Conservation (phyloP, 805 yeast genomes). For the Suhomyces tanzawaensis region DNA sequence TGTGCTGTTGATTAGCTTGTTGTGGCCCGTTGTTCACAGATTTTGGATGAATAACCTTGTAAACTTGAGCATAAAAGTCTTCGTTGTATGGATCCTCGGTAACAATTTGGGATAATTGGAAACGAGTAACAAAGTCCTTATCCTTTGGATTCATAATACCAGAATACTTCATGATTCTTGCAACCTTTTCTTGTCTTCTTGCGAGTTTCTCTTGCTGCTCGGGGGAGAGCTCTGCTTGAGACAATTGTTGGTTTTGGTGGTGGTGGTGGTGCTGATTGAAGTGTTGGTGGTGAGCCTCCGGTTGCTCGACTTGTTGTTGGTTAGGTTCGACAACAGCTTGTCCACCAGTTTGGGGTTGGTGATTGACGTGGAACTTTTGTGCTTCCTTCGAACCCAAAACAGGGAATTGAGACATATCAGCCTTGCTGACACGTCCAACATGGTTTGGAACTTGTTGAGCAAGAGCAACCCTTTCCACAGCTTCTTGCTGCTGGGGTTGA, state of each 20-base stretch:
- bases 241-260: constrained; percentile 26
- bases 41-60: constrained; percentile 55
- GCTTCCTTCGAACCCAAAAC: constrained; percentile 49
- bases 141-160: constrained; percentile 98
- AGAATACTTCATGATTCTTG: constrained; percentile 73
- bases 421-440: constrained; percentile 4
- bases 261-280: constrained; percentile 18
- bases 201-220: constrained; percentile 70
- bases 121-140: constrained; percentile 90
- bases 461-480: background rate
- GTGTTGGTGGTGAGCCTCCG: constrained; percentile 21
- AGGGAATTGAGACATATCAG: constrained; percentile 50
- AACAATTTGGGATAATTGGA: constrained; percentile 92
- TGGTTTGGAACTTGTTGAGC: constrained; percentile 2
- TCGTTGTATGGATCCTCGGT: constrained; percentile 97
- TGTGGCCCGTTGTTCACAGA: constrained; percentile 52
- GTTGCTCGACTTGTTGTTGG: constrained; percentile 13
- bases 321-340: constrained; percentile 11
- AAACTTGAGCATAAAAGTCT: constrained; percentile 94
- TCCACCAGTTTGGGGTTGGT: background rate
- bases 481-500: constrained; percentile 8
- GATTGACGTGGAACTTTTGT: constrained; percentile 9
- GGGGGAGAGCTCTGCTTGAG: constrained; percentile 49
- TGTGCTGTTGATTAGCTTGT: constrained; percentile 57
- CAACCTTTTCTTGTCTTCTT: constrained; percentile 70